phyloP scores from a whole-genome alignment of 441 rosid species.

The Bocquillonia castaneifolia region DNA sequence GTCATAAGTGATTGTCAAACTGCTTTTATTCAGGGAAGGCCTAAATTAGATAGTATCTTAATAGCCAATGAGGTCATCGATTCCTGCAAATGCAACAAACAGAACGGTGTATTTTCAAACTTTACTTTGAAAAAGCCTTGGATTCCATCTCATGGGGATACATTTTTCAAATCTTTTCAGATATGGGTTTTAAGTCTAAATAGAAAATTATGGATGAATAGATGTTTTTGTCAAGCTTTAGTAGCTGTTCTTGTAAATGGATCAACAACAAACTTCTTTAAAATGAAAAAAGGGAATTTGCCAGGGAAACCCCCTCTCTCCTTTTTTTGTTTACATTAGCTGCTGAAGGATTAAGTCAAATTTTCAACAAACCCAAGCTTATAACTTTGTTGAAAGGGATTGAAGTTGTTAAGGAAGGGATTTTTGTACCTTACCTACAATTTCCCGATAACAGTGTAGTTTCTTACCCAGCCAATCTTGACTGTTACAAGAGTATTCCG shows the following conservation, averaged over 20 bases:
- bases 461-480: background rate
- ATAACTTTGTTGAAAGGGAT: background rate
- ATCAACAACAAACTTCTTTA: background rate
- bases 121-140: background rate
- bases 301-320: background rate
- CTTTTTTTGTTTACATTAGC: no score
- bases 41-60: background rate
- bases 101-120: background rate
- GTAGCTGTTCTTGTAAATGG: background rate
- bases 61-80: background rate
- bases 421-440: background rate
- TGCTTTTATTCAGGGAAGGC: background rate
- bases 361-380: no score
- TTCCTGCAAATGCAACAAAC: background rate
- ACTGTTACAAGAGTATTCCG: no score
- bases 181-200: background rate
- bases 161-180: no score
- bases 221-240: background rate
- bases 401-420: background rate
- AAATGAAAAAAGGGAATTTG: background rate
- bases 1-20: background rate
- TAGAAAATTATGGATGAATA: background rate
- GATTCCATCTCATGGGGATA: background rate
- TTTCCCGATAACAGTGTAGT: background rate
- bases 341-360: background rate